Conservation (phyloP, 306 rosid genomes). For the Castanea sativa region DNA sequence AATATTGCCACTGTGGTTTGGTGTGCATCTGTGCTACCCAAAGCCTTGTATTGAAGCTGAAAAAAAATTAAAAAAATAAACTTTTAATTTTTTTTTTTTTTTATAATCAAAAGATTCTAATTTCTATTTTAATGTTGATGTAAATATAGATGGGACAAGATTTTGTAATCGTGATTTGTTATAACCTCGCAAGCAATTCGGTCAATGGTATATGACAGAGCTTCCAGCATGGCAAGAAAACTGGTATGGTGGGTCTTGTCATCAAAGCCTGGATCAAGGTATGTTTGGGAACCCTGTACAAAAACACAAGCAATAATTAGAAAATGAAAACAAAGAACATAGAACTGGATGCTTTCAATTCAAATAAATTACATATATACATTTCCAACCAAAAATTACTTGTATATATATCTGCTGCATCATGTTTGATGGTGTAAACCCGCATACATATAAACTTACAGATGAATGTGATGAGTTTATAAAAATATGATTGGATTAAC, state of each 20-base stretch:
- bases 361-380: neutral
- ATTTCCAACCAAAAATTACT: neutral
- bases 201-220: slow-evolving; percentile 46
- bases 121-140: too few species aligned
- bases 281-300: slow-evolving; percentile 31
- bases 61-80: neutral
- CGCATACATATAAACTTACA: too few species aligned
- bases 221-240: slow-evolving; percentile 38
- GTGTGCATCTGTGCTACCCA: slow-evolving; percentile 43
- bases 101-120: too few species aligned
- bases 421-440: too few species aligned
- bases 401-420: too few species aligned
- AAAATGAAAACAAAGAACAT: neutral
- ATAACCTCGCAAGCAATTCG: slow-evolving; percentile 55
- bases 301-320: slow-evolving; percentile 1
- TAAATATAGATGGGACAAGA: neutral
- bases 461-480: too few species aligned
- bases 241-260: slow-evolving; percentile 29
- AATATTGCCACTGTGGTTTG: slow-evolving; percentile 37
- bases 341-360: neutral
- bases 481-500: too few species aligned
- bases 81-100: too few species aligned
- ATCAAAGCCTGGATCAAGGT: slow-evolving; percentile 28
- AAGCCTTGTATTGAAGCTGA: slow-evolving; percentile 47
- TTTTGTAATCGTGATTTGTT: neutral